These are phyloP conservation scores for Nakazawaea wickerhamii DNA, from an alignment of 805 yeast species.

Conservation along the genomic window DNA sequence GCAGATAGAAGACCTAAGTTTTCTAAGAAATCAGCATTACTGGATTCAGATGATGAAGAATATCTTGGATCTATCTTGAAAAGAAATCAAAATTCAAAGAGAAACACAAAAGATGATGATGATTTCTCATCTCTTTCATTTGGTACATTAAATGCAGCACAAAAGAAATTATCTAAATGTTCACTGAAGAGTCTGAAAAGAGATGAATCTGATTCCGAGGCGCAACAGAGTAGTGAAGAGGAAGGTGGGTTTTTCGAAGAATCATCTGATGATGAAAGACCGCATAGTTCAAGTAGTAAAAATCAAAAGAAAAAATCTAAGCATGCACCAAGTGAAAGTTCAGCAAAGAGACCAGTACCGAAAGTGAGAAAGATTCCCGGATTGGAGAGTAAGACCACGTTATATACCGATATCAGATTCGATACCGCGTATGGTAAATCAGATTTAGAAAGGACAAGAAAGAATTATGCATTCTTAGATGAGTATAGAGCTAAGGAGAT, in stretches of 20 bases:
- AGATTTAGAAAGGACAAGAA: conserved; percentile 59
- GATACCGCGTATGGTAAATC: conserved; percentile 88
- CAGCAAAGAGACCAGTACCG: conserved; percentile 68
- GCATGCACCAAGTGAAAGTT: conserved; percentile 83
- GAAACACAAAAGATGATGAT: conserved; percentile 25
- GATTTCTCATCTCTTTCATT: conserved; percentile 54
- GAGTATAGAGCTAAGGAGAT: conserved; percentile 79
- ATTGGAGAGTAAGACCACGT: conserved; percentile 34
- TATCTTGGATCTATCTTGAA: conserved; percentile 5
- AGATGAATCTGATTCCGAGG: conserved; percentile 20
- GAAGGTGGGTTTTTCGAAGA: conserved; percentile 15
- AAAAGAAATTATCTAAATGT: conserved; percentile 33
- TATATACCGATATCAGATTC: conserved; percentile 81
- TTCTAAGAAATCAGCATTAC: conserved; percentile 12
- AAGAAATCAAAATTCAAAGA: not conserved
- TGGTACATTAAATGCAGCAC: conserved; percentile 60
- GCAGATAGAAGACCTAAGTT: conserved; percentile 19
- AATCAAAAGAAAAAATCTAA: conserved; percentile 42
- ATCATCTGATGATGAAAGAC: conserved; percentile 6
- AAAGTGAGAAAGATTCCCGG: conserved; percentile 74
- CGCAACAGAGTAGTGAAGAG: conserved; percentile 19
- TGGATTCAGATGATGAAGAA: conserved; percentile 10
- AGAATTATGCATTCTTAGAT: conserved; percentile 80
- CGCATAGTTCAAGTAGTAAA: conserved; percentile 12
- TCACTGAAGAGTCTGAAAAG: conserved; percentile 10